Percentiles rank a stretch among this genome's conserved stretches.
These are phyloP conservation scores for Schrenkiella parvula DNA, from an alignment of 345 rosid genomes.

Conservation along the genomic window DNA sequence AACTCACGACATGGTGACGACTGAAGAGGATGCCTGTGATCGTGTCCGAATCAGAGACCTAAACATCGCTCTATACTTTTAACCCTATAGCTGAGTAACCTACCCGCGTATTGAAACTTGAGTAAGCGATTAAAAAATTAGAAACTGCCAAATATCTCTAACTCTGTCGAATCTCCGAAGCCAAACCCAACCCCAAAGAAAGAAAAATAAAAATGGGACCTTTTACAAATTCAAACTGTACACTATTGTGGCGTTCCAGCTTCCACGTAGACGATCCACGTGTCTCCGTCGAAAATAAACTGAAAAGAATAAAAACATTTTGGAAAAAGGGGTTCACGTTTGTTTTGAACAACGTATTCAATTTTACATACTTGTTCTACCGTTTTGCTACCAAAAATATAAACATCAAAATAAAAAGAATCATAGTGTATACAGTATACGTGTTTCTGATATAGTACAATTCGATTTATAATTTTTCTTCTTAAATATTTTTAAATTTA, in stretches of 20 bases:
- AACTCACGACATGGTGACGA: conserved; percentile 34
- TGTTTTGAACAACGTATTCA: too few relatives aligned
- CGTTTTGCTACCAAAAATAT: too few relatives aligned
- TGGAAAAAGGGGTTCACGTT: neutral
- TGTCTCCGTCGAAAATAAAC: neutral
- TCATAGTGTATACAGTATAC: too few relatives aligned
- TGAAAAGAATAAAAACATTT: neutral
- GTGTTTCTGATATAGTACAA: too few relatives aligned
- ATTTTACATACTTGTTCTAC: too few relatives aligned
- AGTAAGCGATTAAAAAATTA: neutral
- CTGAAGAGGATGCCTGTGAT: conserved; percentile 18
- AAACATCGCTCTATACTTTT: conserved; percentile 1
- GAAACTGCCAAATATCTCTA: neutral
- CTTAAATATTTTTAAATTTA: too few relatives aligned
- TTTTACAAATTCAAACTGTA: neutral
- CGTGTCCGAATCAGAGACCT: conserved; percentile 34
- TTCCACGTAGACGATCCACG: conserved; percentile 30
- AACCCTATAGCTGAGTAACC: neutral
- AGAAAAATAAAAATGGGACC: neutral
- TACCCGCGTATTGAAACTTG: neutral
- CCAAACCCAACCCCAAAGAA: neutral
- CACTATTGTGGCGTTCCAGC: conserved; percentile 18
- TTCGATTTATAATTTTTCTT: too few relatives aligned
- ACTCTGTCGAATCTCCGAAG: neutral
- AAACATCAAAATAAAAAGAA: too few relatives aligned